Conservation (phyloP, 2,329 filamentous ascomycete genomes). For the Fusarium drepaniforme region DNA sequence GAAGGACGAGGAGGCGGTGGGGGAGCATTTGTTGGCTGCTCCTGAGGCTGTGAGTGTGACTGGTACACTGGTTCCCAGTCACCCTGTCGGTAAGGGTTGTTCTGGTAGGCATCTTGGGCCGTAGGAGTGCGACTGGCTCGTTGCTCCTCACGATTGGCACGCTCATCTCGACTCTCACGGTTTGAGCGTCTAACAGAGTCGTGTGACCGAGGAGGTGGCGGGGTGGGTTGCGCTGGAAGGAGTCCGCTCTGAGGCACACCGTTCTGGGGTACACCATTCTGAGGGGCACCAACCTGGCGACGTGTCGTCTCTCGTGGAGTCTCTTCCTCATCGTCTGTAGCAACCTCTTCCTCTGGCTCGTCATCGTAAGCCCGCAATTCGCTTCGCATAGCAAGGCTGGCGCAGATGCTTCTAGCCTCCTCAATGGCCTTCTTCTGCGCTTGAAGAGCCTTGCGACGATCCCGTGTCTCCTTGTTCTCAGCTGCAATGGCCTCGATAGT, state of each 20-base stretch:
- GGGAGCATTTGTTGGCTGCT: constrained; percentile 41
- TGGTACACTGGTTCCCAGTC: constrained; percentile 50
- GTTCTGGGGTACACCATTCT: constrained; percentile 28
- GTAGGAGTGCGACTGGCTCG: constrained; percentile 36
- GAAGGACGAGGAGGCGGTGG: constrained; percentile 53
- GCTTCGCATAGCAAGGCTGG: constrained; percentile 64
- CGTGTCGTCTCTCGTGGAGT: constrained; percentile 18
- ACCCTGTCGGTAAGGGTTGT: constrained; percentile 38
- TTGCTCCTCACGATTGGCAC: constrained; percentile 34
- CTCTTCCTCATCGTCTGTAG: constrained; percentile 49
- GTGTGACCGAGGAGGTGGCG: constrained; percentile 24
- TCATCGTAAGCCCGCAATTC: constrained; percentile 58
- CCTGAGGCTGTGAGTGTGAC: constrained; percentile 26
- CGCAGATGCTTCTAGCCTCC: constrained; percentile 62
- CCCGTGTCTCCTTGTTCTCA: constrained; percentile 65
- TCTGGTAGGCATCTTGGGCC: constrained; percentile 36
- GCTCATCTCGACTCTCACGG: constrained; percentile 43
- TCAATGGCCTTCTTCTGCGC: constrained; percentile 63
- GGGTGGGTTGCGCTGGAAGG: constrained; percentile 26
- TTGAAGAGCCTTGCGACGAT: constrained; percentile 61
- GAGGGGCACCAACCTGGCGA: constrained; percentile 35
- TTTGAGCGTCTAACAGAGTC: constrained; percentile 38
- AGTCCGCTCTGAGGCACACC: constrained; percentile 31
- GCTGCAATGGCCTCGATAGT: constrained; percentile 64
- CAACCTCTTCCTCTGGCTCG: constrained; percentile 49